Base-by-base conservation (phyloP, 495 filamentous ascomycete species). In the Lasiosphaeria hispida region DNA sequence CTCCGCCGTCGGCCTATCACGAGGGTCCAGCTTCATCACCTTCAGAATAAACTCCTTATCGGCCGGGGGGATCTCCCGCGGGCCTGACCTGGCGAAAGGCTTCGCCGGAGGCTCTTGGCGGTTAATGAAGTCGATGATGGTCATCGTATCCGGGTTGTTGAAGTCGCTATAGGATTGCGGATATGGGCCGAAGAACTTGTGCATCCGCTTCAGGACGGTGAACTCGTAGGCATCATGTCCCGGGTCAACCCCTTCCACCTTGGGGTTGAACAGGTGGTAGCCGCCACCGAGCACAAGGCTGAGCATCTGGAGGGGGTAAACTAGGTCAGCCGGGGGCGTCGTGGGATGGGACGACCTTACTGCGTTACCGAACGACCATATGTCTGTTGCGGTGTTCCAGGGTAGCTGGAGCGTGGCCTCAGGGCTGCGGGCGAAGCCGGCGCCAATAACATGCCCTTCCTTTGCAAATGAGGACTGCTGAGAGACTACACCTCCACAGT, bases 351-450 rank as follows among this genome's bases (percentile, higher is more conserved):
- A n/a, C n/a, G n/a, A n/a, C n/a, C n/a, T n/a, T n/a, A n/a, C n/a
- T n/a, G 67, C 69, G 45, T 62, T 65, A 19, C 75, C 71, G 60
- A 77, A 71, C 37, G 74, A 77, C 76, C 74, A 80, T 53, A 78
- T 76, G 54, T 78, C 76, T 3, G 75, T 75, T 23, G 63, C 33
- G 50, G 74, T 71, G 17, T 57, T 62, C 74, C 64, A 77, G 17
- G 37, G 49, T n/a, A 75, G 64, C 40, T 65, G 62, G 6, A 75
- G 52, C 6, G 61, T 64, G 10, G 68, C 72, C 62, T 78, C 74
- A 38, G 74, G 73, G 57, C 71, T 73, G 44, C 71, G 63, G 15
- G 62, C 75, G 49, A 76, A 71, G 33, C 60, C 58, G 11, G 67
- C 63, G 30, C 71, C 73, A 30, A 78, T 71, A 13, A 72, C 48